Evolutionary conservation across 768 basidiomycete species (phyloP), one percentile per base, ranked within the genome.

Genomic region (Imleria badia): DNA sequence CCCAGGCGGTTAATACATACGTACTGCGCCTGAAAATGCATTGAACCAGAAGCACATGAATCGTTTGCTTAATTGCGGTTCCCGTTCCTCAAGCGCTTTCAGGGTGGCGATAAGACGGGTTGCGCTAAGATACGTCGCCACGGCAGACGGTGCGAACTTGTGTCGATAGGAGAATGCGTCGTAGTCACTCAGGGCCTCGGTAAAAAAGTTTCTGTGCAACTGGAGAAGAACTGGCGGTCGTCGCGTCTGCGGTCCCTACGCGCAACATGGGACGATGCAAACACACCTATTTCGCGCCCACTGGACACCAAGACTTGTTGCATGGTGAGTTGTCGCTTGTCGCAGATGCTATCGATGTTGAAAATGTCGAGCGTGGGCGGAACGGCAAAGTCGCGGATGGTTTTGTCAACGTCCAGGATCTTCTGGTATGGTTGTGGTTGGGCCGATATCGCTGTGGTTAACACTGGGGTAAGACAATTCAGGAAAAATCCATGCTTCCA

Each of bases 41-140:
- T 89, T 87, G 54, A 85, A 84, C 87, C 88, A 91, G 61, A 87
- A 82, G 65, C 83, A 80, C 68, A 86, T 77, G 60, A 87, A 85
- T 30, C 88, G 78, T 48, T 79, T 78, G 57, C 81, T 82, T 46
- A 89, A 68, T 59, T 84, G 80, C 9, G 82, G 79, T 64, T 86
- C 81, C 56, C 79, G 76, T 36, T 78, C 72, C 65, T 80, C 84
- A 22, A 88, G 70, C 34, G 73, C 76, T 56, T 83, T 79, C 17
- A 87, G 69, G 3, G 81, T 76, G 59, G 77, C 76, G 30, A 88
- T 82, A 48, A 89, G 71, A 36, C 75, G 81, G 44, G 80, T 77
- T 10, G 83, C 80, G 23, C 81, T 75, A 20, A 81, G 75, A 68
- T 84, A 89, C 13, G 84, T 85, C 12, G 87, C 87, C 6, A 89